Percentiles rank a stretch among this genome's conserved stretches.
These are phyloP conservation scores for Daldinia loculata DNA, from an alignment of 495 filamentous ascomycete species.

Conservation along the genomic window DNA sequence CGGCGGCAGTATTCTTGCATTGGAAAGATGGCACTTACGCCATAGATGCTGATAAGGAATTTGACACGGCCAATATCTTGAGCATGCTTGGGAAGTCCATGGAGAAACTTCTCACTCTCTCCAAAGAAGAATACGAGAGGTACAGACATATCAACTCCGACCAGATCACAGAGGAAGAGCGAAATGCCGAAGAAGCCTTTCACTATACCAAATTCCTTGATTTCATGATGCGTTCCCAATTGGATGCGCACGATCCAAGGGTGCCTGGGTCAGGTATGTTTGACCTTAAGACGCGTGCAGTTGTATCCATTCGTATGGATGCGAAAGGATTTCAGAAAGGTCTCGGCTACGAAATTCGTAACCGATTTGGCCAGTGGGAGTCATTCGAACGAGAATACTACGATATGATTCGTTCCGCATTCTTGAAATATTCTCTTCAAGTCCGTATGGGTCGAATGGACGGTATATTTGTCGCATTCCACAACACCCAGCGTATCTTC, in stretches of 20 bases:
- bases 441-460: constrained; percentile 98
- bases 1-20: constrained; percentile 83
- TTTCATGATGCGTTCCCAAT: constrained; percentile 93
- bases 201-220: constrained; percentile 91
- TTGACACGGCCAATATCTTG: constrained; percentile 82
- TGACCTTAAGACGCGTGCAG: constrained; percentile 94
- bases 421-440: constrained; percentile 96
- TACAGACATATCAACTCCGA: constrained; percentile 74
- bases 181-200: constrained; percentile 73
- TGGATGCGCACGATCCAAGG: constrained; percentile 88
- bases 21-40: constrained; percentile 88
- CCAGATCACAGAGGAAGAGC: constrained; percentile 70
- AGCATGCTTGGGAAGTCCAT: constrained; percentile 92
- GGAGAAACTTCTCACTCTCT: constrained; percentile 92
- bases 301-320: constrained; percentile 90
- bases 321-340: constrained; percentile 73
- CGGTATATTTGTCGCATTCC: constrained; percentile 97
- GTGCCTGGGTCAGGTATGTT: constrained; percentile 95
- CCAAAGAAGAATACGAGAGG: constrained; percentile 81
- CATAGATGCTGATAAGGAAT: constrained; percentile 98
- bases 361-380: constrained; percentile 76
- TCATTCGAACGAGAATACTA: constrained; percentile 96
- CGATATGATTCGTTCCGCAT: constrained; percentile 94
- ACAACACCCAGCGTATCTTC: constrained; percentile 95
- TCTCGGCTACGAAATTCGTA: constrained; percentile 85